These are phyloP conservation scores for Hymenoscyphus albidus DNA, from an alignment of 2,329 filamentous ascomycete species.

Conservation along the genomic window DNA sequence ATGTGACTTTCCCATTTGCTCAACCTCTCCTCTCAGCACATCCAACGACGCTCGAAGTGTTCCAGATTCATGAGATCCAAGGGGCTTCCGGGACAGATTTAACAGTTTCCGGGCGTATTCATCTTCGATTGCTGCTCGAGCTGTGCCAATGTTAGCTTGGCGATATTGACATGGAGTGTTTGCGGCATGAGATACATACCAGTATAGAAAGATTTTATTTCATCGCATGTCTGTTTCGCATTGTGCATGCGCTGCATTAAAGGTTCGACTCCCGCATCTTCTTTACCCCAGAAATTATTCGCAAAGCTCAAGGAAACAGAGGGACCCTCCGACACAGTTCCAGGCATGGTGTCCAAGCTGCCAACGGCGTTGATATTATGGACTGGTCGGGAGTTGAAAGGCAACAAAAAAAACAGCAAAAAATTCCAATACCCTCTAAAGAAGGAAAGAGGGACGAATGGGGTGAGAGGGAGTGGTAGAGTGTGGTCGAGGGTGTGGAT, in stretches of 20 bases:
- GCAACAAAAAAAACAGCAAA: not conserved
- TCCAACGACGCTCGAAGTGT: conserved; percentile 82
- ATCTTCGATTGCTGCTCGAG: conserved; percentile 89
- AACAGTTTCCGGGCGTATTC: conserved; percentile 91
- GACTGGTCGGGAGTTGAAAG: not conserved
- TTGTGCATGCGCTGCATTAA: conserved; percentile 91
- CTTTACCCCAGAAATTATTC: conserved; percentile 99
- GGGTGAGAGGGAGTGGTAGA: not conserved
- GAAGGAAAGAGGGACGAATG: not conserved
- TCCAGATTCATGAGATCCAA: conserved; percentile 84
- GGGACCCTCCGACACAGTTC: conserved; percentile 35
- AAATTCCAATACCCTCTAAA: not conserved
- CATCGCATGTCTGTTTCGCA: conserved; percentile 92
- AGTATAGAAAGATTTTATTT: conserved; percentile 86
- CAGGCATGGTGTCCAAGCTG: conserved; percentile 29
- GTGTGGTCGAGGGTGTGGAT: not conserved
- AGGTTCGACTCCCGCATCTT: conserved; percentile 90
- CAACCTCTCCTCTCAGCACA: conserved; percentile 81
- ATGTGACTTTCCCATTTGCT: conserved; percentile 91
- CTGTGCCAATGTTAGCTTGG: conserved; percentile 41
- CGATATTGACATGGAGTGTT: not conserved
- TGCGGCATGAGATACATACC: conserved; percentile 46
- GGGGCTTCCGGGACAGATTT: conserved; percentile 77
- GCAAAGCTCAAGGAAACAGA: conserved; percentile 55
- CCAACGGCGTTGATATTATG: not conserved